Base-by-base conservation (phyloP, 1,284 basidiomycete genomes). In the Schizophyllum amplum region DNA sequence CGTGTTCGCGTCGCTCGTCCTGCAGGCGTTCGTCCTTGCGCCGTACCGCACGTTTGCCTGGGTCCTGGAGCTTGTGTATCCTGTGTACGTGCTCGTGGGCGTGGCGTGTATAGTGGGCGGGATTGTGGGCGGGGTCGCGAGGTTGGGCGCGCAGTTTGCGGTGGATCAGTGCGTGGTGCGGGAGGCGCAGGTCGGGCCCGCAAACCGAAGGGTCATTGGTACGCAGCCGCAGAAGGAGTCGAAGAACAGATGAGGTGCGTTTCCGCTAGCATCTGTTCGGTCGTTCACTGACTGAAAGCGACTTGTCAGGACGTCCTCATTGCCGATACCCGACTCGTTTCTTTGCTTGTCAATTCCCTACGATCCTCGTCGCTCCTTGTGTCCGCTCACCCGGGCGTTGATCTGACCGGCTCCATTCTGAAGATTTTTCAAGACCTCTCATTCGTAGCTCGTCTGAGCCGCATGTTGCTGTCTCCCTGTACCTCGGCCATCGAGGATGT, bases 31-130 rank as follows among this genome's bases (percentile, higher is more conserved):
- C 55, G 56, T 86, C 5, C 64, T 73, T 60, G 68, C 72, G 20
- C 85, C 85, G 0, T 79, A 77, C 61, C 61, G 64, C 21, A 63
- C 75, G 25, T 55, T 72, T n/a, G 54, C 67, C 5, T 74, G 69
- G 57, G 49, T 80, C 24, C 63, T 76, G 17, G 73, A 79, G 21
- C 74, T 75, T 20, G 42, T 86, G 1, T 84, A 83, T 58, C 85
- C 85, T 0, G 53, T 85, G 33, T 87, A 87, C 60, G 75, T 83
- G 22, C 79, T 87, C 60, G 72, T 77, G 27, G 82, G 81, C 4
- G 75, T 79, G 0, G 79, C 83, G 1, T 80, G 78, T 61, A 76
- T 87, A 51, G 72, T 72, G 23, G 84, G 84, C 0, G 71, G 67
- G 0, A 25, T 76, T 11, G 52, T 87, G 0, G 84, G 84, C 0